Base-by-base conservation (phyloP, 2,329 filamentous ascomycete species). In the Coniochaeta prunicola region DNA sequence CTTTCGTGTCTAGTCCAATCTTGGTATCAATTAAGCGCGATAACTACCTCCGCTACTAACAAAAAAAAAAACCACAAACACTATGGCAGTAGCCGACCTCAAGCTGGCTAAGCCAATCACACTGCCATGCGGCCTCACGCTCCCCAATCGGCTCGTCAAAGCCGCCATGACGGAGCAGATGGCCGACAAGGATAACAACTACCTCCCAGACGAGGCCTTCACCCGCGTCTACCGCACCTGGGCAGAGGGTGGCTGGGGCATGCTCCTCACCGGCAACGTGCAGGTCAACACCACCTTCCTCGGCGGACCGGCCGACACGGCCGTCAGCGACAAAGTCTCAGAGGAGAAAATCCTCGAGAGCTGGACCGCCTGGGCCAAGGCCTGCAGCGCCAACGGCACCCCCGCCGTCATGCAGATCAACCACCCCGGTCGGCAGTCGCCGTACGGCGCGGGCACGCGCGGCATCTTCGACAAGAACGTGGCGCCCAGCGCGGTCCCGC, bases 331-430 rank as follows among this genome's bases (percentile, higher is more conserved):
- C 4, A 60, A 62, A 3, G 63, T 73, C 12, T 64, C 67, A 13
- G 61, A 64, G 17, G 64, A 64, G 10, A 62, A 66, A 34, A 63
- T 71, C 13, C 58, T 75, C 2, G 66, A 68, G 3, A 63, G 70
- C 1, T 81, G 76, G 71, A 74, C 68, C 57, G 59, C 62, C 9
- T 78, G 75, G 66, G 67, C 66, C 59, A 78, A 83, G 31, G 74
- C 72, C 0, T 84, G 74, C 17, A 86, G 83, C 36, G 15, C n/a
- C 33, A 26, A 34, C 30, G 74, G 74, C 57, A 79, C 74, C 53
- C 72, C 87, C 15, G 74, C 85, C n/a, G 71, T 88, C 13, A 80
- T 75, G 3, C 85, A 89, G 67, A 75, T 89, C 60, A 80, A 76
- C 60, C 86, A 89, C 67, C 83, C 86, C 0, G 86, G 86, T 13